These are phyloP conservation scores for Lyophyllum atratum DNA, from an alignment of 768 basidiomycete genomes.

Conservation along the genomic window DNA sequence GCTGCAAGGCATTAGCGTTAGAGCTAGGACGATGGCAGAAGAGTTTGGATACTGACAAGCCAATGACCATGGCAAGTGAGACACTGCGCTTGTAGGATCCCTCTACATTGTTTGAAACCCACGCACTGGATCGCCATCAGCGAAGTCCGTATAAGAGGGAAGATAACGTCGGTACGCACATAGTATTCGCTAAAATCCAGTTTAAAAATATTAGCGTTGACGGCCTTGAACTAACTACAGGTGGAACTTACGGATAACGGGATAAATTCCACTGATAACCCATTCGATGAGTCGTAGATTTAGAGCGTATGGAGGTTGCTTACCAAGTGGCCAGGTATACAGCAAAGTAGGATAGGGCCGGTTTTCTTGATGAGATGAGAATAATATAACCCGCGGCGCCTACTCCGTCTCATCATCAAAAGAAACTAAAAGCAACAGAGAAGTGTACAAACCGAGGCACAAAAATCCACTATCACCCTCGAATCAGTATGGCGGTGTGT, in stretches of 20 bases:
- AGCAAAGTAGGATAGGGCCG: constrained; percentile 71
- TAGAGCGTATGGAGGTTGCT: constrained; percentile 17
- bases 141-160: neutral
- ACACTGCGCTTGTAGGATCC: constrained; percentile 78
- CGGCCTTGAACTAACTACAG: neutral
- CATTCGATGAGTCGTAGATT: neutral
- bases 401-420: constrained; percentile 20
- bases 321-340: constrained; percentile 71
- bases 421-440: constrained; percentile 19
- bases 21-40: neutral
- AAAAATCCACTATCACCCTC: constrained; percentile 31
- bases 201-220: neutral
- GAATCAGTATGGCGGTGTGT: neutral
- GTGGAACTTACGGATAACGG: constrained; percentile 58
- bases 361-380: constrained; percentile 59
- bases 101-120: constrained; percentile 73
- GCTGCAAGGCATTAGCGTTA: constrained; percentile 29
- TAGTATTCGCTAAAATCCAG: constrained; percentile 52
- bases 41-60: constrained; percentile 42
- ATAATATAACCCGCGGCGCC: constrained; percentile 71
- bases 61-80: constrained; percentile 68
- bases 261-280: constrained; percentile 67
- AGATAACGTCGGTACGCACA: constrained; percentile 39
- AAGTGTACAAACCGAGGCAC: constrained; percentile 30
- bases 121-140: constrained; percentile 36